Evolutionary conservation across 2,329 filamentous ascomycete species (phyloP), one percentile per base, ranked within the genome.

Genomic region (Hawksworthiomyces lignivorus): DNA sequence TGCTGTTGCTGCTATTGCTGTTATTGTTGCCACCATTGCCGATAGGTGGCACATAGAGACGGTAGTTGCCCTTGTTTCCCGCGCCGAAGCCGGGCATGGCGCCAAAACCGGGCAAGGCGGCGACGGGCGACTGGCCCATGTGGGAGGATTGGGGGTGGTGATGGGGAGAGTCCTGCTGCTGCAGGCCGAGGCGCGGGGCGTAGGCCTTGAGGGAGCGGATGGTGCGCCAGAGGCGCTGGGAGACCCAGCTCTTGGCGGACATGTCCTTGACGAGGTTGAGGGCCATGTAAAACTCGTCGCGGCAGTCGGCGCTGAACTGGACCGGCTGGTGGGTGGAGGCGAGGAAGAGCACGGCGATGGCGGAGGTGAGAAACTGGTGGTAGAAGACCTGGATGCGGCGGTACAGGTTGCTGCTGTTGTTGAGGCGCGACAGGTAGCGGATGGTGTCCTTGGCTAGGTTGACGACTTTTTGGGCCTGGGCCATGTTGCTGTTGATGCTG

Each of bases 391-490:
- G 84, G 39, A 84, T 75, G 26, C 71, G 75, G 27, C 77, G 72
- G 58, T 89, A 88, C 3, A 88, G 70, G 45, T 84, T 79, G 0
- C 79, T 80, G 1, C 79, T 84, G 55, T 74, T 79, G 61, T 88
- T 86, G 43, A 87, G 69, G 43, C 82, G 75, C 5, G 75, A 76
- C 9, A 89, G 68, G 44, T 83, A 82, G 6, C 75, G 74, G 45
- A 89, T 84, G 2, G 83, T 87, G 51, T 88, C 83, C 54, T 85
- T 85, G 12, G 84, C 82, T 2, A 89, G 70, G 46, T 84, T 79
- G 22, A 88, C 82, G 0, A 78, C 83, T 0, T 75, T 84, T 53
- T 86, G 79, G 4, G 88, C 88, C 48, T 86, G 80, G 5, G 68
- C 63, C 38, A 81, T 72, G 56, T 94, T 83, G 44, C 82, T 76